Percentiles rank a stretch among this genome's conserved stretches.
Evolutionary conservation across 2,329 filamentous ascomycete genomes (phyloP).

Genomic region (Aphanoascus verrucosus): DNA sequence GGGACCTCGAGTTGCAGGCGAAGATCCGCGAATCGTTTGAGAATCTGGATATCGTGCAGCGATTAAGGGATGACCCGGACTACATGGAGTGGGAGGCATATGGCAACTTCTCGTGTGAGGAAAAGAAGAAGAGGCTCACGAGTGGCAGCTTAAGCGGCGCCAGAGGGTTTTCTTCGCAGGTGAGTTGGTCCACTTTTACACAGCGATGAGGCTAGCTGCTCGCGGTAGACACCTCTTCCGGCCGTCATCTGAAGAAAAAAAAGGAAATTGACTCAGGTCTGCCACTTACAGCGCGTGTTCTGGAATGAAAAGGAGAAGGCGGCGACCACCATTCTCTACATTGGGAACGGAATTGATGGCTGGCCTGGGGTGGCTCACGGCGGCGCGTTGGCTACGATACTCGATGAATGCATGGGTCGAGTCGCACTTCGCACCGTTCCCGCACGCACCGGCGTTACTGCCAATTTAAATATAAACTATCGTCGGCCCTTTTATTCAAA

Average conservation of each 20-base stretch:
- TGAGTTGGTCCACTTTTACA: constrained; percentile 20
- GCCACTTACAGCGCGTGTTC: constrained; percentile 46
- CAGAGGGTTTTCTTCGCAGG: constrained; percentile 33
- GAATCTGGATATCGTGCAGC: constrained; percentile 29
- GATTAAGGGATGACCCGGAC: constrained; percentile 30
- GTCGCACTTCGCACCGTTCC: constrained; percentile 45
- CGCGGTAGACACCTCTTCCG: background rate
- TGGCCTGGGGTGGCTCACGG: constrained; percentile 66
- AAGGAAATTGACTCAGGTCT: constrained; percentile 18
- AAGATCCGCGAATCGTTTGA: constrained; percentile 27
- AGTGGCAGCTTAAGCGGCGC: constrained; percentile 33
- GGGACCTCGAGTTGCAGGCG: constrained; percentile 24
- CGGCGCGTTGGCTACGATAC: constrained; percentile 55
- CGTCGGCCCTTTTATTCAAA: constrained; percentile 49
- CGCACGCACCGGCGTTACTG: constrained; percentile 44
- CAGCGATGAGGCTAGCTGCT: background rate
- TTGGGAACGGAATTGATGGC: constrained; percentile 54
- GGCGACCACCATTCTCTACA: constrained; percentile 53
- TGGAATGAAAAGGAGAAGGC: constrained; percentile 50
- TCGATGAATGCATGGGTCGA: constrained; percentile 60
- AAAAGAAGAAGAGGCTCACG: constrained; percentile 29
- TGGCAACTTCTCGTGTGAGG: constrained; percentile 26
- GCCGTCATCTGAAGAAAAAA: background rate
- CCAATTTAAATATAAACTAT: constrained; percentile 52
- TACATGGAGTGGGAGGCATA: constrained; percentile 33